phyloP scores from a whole-genome alignment of 129 eudicot genomes.

The Lonicera japonica region DNA sequence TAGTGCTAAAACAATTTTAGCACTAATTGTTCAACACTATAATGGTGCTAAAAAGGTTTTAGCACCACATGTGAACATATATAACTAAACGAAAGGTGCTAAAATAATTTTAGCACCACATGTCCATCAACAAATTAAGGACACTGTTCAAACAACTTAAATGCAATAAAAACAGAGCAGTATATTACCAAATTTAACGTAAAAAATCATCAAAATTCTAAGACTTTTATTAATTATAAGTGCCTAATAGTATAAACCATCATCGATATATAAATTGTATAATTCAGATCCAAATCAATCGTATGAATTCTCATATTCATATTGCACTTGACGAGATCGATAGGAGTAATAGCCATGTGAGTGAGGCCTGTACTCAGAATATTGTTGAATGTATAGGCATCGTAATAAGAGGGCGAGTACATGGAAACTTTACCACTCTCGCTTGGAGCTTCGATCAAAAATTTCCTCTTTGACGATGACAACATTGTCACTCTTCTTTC shows the following conservation, averaged over 20 bases:
- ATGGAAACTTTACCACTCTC: conserved; percentile 40
- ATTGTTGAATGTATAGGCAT: conserved; percentile 57
- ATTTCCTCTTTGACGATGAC: conserved; percentile 15
- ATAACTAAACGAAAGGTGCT: no score
- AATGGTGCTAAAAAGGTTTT: no score
- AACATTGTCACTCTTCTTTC: not conserved
- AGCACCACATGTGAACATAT: no score
- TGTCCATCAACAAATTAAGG: no score
- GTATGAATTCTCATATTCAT: not conserved
- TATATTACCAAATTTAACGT: no score
- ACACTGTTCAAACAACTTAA: no score
- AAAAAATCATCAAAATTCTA: no score
- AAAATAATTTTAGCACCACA: no score
- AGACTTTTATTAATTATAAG: no score
- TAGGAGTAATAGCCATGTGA: conserved; percentile 80
- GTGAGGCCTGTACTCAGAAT: conserved; percentile 63
- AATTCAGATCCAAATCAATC: not conserved
- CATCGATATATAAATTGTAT: not conserved
- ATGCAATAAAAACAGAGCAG: no score
- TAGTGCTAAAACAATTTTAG: no score
- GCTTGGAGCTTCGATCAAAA: conserved; percentile 48
- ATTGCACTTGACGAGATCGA: conserved; percentile 86
- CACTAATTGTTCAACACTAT: no score
- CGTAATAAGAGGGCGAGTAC: conserved; percentile 61
- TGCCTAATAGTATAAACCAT: conserved; percentile 15